Evolutionary conservation across 2,329 filamentous ascomycete genomes (phyloP).

Genomic region (Sporothrix brasiliensis): DNA sequence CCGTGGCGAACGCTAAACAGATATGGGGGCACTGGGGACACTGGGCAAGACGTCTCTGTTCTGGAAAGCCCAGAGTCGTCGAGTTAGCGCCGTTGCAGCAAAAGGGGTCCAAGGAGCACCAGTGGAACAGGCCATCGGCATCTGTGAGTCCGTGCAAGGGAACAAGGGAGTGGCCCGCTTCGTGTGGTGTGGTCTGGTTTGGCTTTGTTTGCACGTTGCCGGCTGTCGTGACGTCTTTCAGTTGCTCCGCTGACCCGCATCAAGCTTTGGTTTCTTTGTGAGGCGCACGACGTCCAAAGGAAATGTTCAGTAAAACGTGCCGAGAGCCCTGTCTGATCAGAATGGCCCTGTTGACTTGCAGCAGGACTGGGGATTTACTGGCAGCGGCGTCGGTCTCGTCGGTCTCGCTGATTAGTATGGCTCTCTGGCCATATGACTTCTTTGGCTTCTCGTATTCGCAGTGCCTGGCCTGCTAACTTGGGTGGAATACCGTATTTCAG

Average conservation of each 20-base stretch:
- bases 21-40: neutral
- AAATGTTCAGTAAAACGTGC: neutral
- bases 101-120: neutral
- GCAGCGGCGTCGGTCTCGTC: slow-evolving; percentile 7
- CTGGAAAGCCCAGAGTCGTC: slow-evolving; percentile 3
- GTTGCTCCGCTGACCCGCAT: slow-evolving; percentile 9
- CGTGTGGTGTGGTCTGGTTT: slow-evolving; percentile 3
- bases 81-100: slow-evolving; percentile 3
- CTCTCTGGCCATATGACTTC: neutral
- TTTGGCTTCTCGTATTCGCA: neutral
- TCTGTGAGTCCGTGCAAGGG: neutral
- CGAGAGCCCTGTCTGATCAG: neutral
- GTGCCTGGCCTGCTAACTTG: slow-evolving; percentile 6
- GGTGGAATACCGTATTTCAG: slow-evolving; percentile 7
- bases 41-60: neutral
- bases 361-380: neutral
- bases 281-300: neutral
- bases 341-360: slow-evolving; percentile 15
- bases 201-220: neutral
- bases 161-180: neutral
- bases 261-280: neutral
- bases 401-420: neutral
- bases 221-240: neutral
- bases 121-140: neutral
- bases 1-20: slow-evolving; percentile 22